phyloP scores from a whole-genome alignment of 2,329 filamentous ascomycete species.

The Aspergillus eucalypticola region DNA sequence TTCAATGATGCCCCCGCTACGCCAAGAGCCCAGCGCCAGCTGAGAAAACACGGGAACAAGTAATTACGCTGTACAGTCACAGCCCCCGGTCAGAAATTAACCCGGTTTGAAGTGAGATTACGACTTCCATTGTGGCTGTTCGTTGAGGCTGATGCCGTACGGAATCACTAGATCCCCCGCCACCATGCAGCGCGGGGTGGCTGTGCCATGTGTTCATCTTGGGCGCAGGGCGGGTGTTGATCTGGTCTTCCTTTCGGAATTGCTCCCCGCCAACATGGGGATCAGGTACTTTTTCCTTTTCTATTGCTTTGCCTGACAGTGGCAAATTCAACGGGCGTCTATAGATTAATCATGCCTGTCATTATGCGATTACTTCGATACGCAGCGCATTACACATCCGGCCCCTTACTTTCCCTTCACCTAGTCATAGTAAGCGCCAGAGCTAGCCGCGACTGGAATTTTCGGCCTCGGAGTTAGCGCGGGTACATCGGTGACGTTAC shows the following conservation, averaged over 20 bases:
- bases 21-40: conserved; percentile 4
- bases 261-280: conserved; percentile 3
- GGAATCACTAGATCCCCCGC: conserved; percentile 1
- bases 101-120: background rate
- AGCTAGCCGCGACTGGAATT: background rate
- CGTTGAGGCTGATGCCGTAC: background rate
- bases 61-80: conserved; percentile 1
- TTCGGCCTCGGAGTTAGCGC: background rate
- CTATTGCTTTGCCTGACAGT: background rate
- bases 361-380: background rate
- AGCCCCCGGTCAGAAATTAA: background rate
- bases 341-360: background rate
- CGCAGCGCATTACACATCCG: background rate
- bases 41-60: conserved; percentile 5
- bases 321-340: background rate
- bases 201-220: conserved; percentile 7
- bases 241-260: background rate
- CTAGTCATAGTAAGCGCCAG: background rate
- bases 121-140: background rate
- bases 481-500: conserved; percentile 3
- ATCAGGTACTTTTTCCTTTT: background rate
- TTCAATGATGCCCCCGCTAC: conserved; percentile 8
- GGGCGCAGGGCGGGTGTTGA: conserved; percentile 1
- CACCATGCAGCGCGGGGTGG: conserved; percentile 3
- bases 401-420: background rate